Conservation (phyloP, 169 alveolate species). For the Besnoitia besnoiti region DNA sequence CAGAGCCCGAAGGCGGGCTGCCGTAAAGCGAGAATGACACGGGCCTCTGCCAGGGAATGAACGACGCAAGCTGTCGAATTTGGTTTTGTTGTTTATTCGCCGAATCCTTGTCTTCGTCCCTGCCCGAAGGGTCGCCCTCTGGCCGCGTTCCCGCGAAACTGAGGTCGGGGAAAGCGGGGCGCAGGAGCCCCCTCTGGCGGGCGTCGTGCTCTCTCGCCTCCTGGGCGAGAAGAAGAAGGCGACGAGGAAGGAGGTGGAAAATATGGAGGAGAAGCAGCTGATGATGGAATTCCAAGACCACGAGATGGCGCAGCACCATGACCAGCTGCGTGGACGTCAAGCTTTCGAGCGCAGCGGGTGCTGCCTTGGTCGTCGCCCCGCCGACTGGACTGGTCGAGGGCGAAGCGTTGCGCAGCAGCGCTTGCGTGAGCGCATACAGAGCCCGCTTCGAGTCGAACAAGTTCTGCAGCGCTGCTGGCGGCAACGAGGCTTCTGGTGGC, state of each 20-base stretch:
- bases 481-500: not conserved
- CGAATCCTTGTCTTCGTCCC: not conserved
- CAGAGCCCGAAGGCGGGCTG: no score
- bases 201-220: constrained; percentile 9
- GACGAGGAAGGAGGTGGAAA: constrained; percentile 20
- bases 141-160: not conserved
- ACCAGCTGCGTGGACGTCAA: constrained; percentile 14
- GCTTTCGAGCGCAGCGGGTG: not conserved
- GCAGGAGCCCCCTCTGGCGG: not conserved
- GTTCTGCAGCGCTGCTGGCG: not conserved
- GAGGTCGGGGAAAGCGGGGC: not conserved
- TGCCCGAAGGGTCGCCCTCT: not conserved
- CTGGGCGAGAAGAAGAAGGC: constrained; percentile 36
- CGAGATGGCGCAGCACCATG: constrained; percentile 30
- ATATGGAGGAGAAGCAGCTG: constrained; percentile 22
- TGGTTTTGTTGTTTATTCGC: not conserved
- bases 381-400: not conserved
- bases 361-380: not conserved
- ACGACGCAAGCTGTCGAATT: not conserved
- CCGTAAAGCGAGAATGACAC: not conserved
- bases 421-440: constrained; percentile 23
- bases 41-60: not conserved
- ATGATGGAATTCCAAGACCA: constrained; percentile 15
- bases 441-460: not conserved
- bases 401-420: not conserved